A percentile compares a stretch with the other conserved stretches of the same genome.
Conservation (phyloP, 306 rosid genomes). For the Rosa chinensis region DNA sequence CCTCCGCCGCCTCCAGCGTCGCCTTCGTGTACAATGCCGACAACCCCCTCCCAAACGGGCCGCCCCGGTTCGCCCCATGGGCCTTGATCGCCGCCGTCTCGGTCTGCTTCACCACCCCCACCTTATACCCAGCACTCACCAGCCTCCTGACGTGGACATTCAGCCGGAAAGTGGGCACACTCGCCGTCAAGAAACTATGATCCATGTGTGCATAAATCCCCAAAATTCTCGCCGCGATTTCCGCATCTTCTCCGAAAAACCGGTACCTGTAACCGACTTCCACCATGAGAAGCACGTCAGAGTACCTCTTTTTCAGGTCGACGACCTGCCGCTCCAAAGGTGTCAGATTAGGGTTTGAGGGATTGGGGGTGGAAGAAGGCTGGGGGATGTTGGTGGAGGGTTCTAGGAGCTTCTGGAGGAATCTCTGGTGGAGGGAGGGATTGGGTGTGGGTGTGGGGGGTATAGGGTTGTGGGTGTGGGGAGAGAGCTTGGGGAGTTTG, state of each 20-base stretch:
- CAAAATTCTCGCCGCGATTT: constrained; percentile 68
- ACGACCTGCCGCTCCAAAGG: constrained; percentile 78
- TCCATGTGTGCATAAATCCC: constrained; percentile 81
- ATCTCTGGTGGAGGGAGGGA: constrained; percentile 68
- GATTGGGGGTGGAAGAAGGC: constrained; percentile 29
- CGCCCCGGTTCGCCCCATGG: constrained; percentile 62
- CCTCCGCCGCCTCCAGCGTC: constrained; percentile 79
- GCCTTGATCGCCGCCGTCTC: constrained; percentile 95
- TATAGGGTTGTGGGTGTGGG: constrained; percentile 46
- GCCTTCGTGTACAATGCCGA: constrained; percentile 90
- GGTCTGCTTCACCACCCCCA: constrained; percentile 92
- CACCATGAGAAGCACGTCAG: constrained; percentile 88
- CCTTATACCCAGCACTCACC: constrained; percentile 81
- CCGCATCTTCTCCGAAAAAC: constrained; percentile 81
- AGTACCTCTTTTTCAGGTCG: constrained; percentile 61
- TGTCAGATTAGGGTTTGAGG: constrained; percentile 42
- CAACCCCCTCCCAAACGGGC: constrained; percentile 80
- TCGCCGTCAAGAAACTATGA: constrained; percentile 79
- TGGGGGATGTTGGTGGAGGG: constrained; percentile 34
- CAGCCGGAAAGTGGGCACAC: constrained; percentile 77
- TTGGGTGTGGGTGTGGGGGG: constrained; percentile 28
- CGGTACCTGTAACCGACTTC: constrained; percentile 90
- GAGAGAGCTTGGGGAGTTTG: constrained; percentile 62
- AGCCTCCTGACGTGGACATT: constrained; percentile 91
- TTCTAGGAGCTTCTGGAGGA: constrained; percentile 74